Base-by-base conservation (phyloP, 257 asterid species). In the Misopates orontium region DNA sequence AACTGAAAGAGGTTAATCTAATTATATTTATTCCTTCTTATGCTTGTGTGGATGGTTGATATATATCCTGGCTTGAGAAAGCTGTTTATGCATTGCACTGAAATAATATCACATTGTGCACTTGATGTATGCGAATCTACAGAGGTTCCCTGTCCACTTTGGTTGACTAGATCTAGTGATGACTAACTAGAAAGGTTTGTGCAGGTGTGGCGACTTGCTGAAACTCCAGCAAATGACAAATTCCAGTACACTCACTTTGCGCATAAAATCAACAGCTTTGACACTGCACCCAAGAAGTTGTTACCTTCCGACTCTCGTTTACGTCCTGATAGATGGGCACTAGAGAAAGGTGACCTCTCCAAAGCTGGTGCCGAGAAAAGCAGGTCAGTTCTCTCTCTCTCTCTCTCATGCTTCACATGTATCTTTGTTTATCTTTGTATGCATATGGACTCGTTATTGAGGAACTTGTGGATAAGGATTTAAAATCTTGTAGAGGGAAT, bases 291-390 rank as follows among this genome's bases (percentile, higher is more conserved):
- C 20, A 85, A 82, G 89, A 90, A 90, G 82, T 62, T 94, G 77
- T 71, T 94, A 73, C 72, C 95, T 42, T 90, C 98, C 19, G 99
- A 94, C 86, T 94, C 99, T 66, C 95, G 99, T 57, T 74, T 94
- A 70, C 98, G 99, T 48, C 98, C 98, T 60, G 98, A 90, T 79
- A 82, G 99, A 77, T 85, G 71, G 70, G 98, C 97, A 60, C 97
- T 94, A 73, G 99, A 94, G 89, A 85, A 86, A 73, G 98, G 98
- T 55, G 99, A 94, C 76, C 70, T 90, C 28, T 71, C 96, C 64
- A 94, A 84, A 80, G 95, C 98, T 71, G 95, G 99, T 56, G 59
- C 90, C 39, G 93, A 83, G 67, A 94, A 94, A 73, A 88, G 93
- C 99, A 89, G 95, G 99, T 94, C 32, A n/a, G n/a, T n/a, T 17